Evolutionary conservation across 2,329 filamentous ascomycete species (phyloP).

Genomic region (Pseudopithomyces chartarum): DNA sequence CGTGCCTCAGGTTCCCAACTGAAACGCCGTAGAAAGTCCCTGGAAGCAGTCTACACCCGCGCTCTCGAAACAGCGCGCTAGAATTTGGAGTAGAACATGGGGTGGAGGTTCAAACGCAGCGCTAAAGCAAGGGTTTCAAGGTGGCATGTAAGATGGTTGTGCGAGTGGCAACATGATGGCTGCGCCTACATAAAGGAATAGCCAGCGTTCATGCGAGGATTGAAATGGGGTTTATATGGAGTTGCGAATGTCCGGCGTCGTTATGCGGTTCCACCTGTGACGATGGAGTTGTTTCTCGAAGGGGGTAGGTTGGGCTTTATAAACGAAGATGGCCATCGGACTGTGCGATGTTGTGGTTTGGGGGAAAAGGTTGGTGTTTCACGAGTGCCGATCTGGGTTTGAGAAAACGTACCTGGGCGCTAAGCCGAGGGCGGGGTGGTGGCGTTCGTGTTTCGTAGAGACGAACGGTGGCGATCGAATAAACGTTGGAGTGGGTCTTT

Average conservation of each 20-base stretch:
- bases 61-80: constrained; percentile 4
- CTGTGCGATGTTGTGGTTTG: not conserved
- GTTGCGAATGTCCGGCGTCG: not conserved
- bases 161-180: not conserved
- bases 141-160: not conserved
- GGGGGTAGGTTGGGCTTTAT: not conserved
- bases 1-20: not conserved
- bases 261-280: not conserved
- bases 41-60: not conserved
- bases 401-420: constrained; percentile 1
- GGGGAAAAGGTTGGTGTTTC: constrained; percentile 4
- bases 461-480: not conserved
- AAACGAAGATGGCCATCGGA: not conserved
- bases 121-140: constrained; percentile 3
- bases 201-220: not conserved
- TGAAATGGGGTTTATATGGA: not conserved
- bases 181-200: not conserved
- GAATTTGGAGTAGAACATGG: not conserved
- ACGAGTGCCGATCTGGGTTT: constrained; percentile 4
- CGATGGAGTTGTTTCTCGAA: not conserved
- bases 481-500: not conserved
- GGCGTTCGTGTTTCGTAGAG: not conserved
- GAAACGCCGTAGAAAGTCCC: constrained; percentile 1
- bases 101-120: not conserved
- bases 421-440: not conserved